Evolutionary conservation across 805 yeast genomes (phyloP).

Genomic region (Saccharomyces mikatae): DNA sequence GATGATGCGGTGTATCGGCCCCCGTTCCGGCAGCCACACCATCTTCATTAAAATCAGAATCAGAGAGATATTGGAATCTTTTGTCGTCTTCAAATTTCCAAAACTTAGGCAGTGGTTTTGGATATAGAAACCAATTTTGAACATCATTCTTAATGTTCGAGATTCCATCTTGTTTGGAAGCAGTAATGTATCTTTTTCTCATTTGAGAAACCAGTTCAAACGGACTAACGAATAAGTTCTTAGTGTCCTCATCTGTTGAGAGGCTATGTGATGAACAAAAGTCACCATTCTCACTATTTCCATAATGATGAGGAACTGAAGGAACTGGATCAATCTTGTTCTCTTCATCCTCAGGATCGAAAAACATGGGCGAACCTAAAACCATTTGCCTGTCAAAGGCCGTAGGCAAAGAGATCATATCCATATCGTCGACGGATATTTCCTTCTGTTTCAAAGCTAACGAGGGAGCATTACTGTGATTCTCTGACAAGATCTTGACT

Average conservation of each 20-base stretch:
- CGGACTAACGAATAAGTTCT: conserved; percentile 6
- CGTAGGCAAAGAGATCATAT: conserved; percentile 24
- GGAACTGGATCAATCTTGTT: conserved; percentile 5
- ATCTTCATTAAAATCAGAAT: conserved; percentile 18
- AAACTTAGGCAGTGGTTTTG: conserved; percentile 51
- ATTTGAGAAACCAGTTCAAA: conserved; percentile 33
- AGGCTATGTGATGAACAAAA: background rate
- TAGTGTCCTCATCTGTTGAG: background rate
- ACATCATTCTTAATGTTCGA: conserved; percentile 67
- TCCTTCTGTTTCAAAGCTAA: background rate
- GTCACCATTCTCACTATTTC: background rate
- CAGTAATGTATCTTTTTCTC: conserved; percentile 56
- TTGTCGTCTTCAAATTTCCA: conserved; percentile 34
- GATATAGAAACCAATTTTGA: conserved; percentile 68
- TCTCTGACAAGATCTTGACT: background rate
- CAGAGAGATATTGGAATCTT: conserved; percentile 13
- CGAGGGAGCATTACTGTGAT: background rate
- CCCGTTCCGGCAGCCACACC: conserved; percentile 5
- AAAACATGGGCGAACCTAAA: conserved; percentile 27
- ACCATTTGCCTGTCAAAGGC: conserved; percentile 28
- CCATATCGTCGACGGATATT: conserved; percentile 23
- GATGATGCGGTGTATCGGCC: background rate
- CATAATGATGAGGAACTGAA: background rate
- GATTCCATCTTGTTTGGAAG: conserved; percentile 57
- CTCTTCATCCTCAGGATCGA: conserved; percentile 15